Evolutionary conservation across 2,329 filamentous ascomycete genomes (phyloP), one percentile per base, ranked within the genome.

Genomic region (Simplicillium sp.): DNA sequence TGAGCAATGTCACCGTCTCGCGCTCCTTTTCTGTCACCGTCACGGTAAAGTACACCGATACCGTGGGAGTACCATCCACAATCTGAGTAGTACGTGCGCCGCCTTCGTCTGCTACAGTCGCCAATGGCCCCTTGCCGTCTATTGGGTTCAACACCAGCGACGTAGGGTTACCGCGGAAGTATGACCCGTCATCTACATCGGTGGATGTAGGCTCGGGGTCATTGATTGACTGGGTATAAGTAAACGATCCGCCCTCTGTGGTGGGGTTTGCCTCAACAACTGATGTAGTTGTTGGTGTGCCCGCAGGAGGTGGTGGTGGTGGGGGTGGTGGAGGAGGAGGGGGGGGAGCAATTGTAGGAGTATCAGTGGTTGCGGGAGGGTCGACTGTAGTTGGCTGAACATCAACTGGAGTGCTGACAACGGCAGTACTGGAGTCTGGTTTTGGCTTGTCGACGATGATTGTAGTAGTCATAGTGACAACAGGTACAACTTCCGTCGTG

Each of bases 41-140:
- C 18, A 64, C 57, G 4, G 62, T 64, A 20, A 62, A 50, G 43
- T 51, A 59, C 11, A 63, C 48, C 1, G 59, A 61, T 29, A 63
- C 57, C 9, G 60, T 62, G 3, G 57, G 54, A n/a, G 52, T 54
- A 3, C 59, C 58, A 28, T 54, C 48, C 15, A 56, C 51, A 13
- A 46, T 34, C 6, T 42, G 39, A 1, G 56, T 51, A 6, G 55
- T 52, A 4, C 18, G 50, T 15, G 46, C 44, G 38, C 44, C 46
- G 25, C 20, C 33, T 38, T n/a, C 41, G 9, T 37, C 32, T 34
- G 32, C 13, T 34, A 34, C 32, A 13, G 32, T 34, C 12, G 32
- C 13, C 32, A 16, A 34, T 34, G 32, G 32, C 12, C 13, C 32
- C 7, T n/a, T 34, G 15, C 32, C 15, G 13, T 34, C 32, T 6